Base-by-base conservation (phyloP, 345 rosid species). In the Populus ilicifolia region DNA sequence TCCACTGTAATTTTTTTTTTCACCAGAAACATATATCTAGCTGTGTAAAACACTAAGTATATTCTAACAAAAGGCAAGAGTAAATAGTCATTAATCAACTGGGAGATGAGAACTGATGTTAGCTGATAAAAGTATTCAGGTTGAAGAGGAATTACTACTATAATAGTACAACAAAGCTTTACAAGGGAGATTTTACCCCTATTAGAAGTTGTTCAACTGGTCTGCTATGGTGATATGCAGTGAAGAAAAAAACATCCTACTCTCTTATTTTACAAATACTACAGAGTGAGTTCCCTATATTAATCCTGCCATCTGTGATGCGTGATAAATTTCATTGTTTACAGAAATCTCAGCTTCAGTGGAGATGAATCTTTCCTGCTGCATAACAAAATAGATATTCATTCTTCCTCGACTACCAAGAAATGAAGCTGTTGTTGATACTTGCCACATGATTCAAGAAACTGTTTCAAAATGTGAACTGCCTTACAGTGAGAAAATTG, bases 201-300 rank as follows among this genome's bases (percentile, higher is more conserved):
- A 27, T 48, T 74, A 35, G 44, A 77, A 74, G 62, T 35, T 65
- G 72, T 69, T 66, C 71, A 9, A 25, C 71, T 68, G 67, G 62
- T 75, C 73, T 4, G 61, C 67, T 44, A 38, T 65, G 30, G 41
- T 11, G 48, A 67, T 29, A 14, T 39, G 74, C 48, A 48, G 65
- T 44, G 59, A 78, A 80, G 48, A 43, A 39, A 44, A 33, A 63
- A 71, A 52, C 73, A 29, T 69, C 75, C 77, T 73, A 48, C n/a
- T 48, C 20, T 70, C 56, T 70, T 79, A 81, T 81, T 69, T 81
- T 84, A 84, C 84, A 81, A 61, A 25, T 70, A 73, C 70, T 67
- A 29, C 11, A 17, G 36, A 23, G 41, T 20, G 38, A 27, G 41
- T 16, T 38, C 29, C 44, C 56, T 80, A 41, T 14, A 21, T 74